phyloP scores from a whole-genome alignment of 2,329 filamentous ascomycete species.

The Aspergillus eucalypticola region DNA sequence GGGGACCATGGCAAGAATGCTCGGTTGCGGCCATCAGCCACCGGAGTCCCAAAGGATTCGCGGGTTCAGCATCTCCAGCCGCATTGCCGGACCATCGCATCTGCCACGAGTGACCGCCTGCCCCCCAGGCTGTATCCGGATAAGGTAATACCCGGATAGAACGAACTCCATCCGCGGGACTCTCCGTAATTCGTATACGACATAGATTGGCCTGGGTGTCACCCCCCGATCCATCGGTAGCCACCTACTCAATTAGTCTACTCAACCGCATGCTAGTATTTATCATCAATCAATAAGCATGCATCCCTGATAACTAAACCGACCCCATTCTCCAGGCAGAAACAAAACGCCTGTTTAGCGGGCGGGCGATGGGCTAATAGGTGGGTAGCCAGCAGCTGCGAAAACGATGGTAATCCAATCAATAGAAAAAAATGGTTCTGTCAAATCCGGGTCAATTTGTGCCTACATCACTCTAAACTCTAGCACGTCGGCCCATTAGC shows the following conservation, averaged over 20 bases:
- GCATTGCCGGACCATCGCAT: background rate
- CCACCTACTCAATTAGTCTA: background rate
- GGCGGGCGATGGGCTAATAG: background rate
- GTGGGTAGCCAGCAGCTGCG: background rate
- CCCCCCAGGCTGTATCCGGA: background rate
- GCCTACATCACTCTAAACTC: background rate
- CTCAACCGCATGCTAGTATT: background rate
- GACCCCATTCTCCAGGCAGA: slow-evolving; percentile 2
- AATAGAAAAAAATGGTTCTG: background rate
- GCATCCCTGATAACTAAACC: background rate
- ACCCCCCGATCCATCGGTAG: background rate
- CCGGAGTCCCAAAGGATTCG: background rate
- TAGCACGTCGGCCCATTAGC: background rate
- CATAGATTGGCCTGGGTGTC: background rate
- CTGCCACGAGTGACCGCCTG: slow-evolving; percentile 1
- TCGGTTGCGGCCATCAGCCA: slow-evolving; percentile 1
- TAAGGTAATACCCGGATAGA: background rate
- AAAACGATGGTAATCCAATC: background rate
- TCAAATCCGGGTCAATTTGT: background rate
- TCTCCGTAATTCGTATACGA: background rate
- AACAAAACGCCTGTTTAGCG: background rate
- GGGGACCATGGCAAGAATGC: background rate
- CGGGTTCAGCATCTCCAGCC: background rate
- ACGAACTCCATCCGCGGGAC: background rate
- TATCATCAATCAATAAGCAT: background rate